Evolutionary conservation across 257 asterid genomes (phyloP).

Genomic region (Nicotiana benthamiana): DNA sequence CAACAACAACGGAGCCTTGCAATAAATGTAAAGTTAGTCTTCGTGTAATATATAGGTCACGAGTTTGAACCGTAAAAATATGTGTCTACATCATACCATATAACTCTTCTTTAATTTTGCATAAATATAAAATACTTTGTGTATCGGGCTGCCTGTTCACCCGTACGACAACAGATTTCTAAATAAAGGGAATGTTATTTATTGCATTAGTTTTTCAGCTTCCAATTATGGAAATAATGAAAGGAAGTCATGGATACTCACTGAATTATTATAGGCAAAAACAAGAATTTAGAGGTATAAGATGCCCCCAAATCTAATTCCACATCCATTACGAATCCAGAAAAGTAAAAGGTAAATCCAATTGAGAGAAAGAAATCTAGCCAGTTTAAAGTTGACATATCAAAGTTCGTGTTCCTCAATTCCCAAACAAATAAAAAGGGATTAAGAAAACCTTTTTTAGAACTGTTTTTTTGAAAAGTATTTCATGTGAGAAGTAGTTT

Average conservation of each 20-base stretch:
- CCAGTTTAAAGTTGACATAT: no score
- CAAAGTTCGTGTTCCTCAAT: no score
- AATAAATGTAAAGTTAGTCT: no score
- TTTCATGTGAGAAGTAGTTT: no score
- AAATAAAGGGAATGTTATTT: neutral
- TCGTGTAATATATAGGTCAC: no score
- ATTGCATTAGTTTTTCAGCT: neutral
- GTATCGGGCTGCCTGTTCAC: neutral
- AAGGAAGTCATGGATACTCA: neutral
- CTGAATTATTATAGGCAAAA: neutral
- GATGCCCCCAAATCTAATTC: slow-evolving; percentile 1
- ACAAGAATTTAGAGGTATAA: neutral
- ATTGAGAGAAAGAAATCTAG: no score
- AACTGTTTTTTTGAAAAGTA: no score
- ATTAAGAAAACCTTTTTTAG: neutral
- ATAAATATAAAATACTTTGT: no score
- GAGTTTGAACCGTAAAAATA: no score
- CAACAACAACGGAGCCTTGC: neutral
- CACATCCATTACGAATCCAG: neutral
- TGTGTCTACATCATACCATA: no score
- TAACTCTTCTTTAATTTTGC: no score
- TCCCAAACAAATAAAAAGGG: no score
- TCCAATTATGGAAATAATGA: neutral
- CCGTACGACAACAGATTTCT: neutral
- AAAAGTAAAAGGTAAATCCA: neutral